Evolutionary conservation across 176 grass and related monocot species (phyloP).

Genomic region (Olyra latifolia): DNA sequence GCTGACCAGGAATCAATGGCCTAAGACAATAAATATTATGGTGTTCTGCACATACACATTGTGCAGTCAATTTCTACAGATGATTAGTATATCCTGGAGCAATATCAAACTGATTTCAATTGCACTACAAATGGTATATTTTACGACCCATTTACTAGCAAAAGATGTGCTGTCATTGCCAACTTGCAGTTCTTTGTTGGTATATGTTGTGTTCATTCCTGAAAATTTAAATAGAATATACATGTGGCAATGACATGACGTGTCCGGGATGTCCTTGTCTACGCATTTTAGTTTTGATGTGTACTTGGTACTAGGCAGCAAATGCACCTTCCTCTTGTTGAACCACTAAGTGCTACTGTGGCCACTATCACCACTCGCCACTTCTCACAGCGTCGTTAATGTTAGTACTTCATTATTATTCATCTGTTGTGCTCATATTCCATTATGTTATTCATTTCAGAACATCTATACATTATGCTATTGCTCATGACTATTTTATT

Average conservation of each 20-base stretch:
- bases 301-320: too few relatives aligned
- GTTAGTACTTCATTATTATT: slow-evolving; percentile 1
- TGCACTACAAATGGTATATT: neutral
- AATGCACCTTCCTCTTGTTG: neutral
- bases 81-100: neutral
- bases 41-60: neutral
- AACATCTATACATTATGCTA: neutral
- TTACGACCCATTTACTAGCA: neutral
- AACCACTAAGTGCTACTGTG: neutral
- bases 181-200: neutral
- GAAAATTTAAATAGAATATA: neutral
- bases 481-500: slow-evolving; percentile 12
- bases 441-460: neutral
- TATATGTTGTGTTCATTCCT: neutral
- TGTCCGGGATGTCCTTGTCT: neutral
- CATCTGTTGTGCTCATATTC: neutral
- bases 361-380: neutral
- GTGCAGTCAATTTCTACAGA: neutral
- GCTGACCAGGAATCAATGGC: neutral
- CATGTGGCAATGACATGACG: neutral
- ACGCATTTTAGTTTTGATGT: neutral
- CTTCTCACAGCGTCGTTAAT: neutral
- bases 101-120: neutral
- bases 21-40: neutral
- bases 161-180: neutral